These are phyloP conservation scores for Erodium trifolium DNA, from an alignment of 441 rosid genomes.

Conservation along the genomic window DNA sequence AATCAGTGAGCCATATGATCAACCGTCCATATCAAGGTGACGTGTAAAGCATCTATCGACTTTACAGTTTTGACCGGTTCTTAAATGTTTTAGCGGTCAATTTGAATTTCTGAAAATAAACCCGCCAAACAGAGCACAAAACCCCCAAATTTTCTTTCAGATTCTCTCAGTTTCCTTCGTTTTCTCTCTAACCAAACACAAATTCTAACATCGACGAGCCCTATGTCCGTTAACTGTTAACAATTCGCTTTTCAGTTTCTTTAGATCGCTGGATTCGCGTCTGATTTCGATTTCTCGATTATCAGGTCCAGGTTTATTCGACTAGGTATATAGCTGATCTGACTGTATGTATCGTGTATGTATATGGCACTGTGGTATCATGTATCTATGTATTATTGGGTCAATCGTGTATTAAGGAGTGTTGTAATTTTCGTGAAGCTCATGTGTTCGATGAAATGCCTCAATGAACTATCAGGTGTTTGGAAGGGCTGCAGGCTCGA, in stretches of 20 bases:
- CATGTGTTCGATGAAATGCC: constrained; percentile 22
- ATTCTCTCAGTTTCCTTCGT: too few relatives aligned
- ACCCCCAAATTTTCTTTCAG: too few relatives aligned
- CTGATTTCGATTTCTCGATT: neutral
- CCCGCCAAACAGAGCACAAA: too few relatives aligned
- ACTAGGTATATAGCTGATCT: neutral
- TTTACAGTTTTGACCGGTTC: too few relatives aligned
- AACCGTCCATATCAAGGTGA: too few relatives aligned
- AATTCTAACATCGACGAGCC: neutral
- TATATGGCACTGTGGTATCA: too few relatives aligned
- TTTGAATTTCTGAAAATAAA: too few relatives aligned
- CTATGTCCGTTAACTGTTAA: neutral
- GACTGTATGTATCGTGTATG: too few relatives aligned
- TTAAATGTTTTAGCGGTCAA: too few relatives aligned
- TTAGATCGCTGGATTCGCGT: neutral
- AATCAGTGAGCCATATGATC: too few relatives aligned
- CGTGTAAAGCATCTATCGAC: too few relatives aligned
- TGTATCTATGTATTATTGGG: neutral
- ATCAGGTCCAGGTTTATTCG: neutral
- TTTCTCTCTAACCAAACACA: constrained; percentile 7
- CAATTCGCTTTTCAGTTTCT: neutral
- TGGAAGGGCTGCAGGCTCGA: constrained; percentile 3
- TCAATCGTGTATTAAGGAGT: neutral
- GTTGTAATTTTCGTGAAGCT: neutral
- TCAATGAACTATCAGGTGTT: neutral